phyloP scores from a whole-genome alignment of 306 rosid species.

The Hippophae tibetana region DNA sequence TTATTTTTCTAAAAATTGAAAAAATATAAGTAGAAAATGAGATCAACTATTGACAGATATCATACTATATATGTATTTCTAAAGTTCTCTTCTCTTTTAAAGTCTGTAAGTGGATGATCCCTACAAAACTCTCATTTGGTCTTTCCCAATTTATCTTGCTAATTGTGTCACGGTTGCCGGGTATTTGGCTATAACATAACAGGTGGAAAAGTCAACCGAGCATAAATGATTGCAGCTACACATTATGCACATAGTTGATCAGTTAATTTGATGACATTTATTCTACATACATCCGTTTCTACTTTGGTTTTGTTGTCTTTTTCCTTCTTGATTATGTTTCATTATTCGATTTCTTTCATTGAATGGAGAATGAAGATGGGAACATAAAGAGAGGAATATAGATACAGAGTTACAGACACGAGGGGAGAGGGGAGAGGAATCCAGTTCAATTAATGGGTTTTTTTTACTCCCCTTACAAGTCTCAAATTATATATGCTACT shows the following conservation, averaged over 20 bases:
- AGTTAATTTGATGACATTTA: slow-evolving; percentile 33
- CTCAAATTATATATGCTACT: not conserved
- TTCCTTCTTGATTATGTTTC: not conserved
- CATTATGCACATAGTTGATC: slow-evolving; percentile 52
- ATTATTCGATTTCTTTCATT: slow-evolving; percentile 11
- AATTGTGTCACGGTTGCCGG: slow-evolving; percentile 32
- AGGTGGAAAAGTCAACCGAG: slow-evolving; percentile 71
- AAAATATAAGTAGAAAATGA: too few species aligned
- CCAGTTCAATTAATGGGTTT: too few species aligned
- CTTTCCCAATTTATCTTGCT: slow-evolving; percentile 2
- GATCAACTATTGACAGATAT: too few species aligned
- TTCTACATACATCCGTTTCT: too few species aligned
- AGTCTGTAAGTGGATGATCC: not conserved
- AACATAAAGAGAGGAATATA: too few species aligned
- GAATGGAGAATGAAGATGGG: too few species aligned
- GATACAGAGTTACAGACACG: too few species aligned
- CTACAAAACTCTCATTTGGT: not conserved
- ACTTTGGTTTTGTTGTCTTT: too few species aligned
- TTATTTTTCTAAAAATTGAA: too few species aligned
- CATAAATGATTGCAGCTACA: slow-evolving; percentile 78
- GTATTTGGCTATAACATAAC: slow-evolving; percentile 66
- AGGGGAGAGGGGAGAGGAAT: too few species aligned
- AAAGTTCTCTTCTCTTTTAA: too few species aligned
- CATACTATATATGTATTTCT: too few species aligned
- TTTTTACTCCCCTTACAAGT: not conserved